Evolutionary conservation across 2,329 filamentous ascomycete genomes (phyloP).

Genomic region (Fusarium gaditjirri): DNA sequence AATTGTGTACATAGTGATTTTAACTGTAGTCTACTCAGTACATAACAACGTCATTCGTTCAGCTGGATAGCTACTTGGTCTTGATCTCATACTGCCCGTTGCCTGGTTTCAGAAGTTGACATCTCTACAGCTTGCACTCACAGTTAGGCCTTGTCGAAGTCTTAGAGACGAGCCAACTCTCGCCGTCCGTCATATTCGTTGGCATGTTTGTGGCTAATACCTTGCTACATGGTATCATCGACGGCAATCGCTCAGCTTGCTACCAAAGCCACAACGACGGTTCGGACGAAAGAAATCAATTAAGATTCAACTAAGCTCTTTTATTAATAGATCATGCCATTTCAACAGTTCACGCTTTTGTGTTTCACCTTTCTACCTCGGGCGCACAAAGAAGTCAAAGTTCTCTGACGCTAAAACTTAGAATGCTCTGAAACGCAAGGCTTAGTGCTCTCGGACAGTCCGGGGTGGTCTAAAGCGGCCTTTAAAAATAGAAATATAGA

Average conservation of each 20-base stretch:
- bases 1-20: background rate
- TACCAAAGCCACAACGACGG: accelerated
- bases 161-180: too few relatives aligned
- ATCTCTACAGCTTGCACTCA: too few relatives aligned
- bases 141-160: too few relatives aligned
- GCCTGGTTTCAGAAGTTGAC: accelerated
- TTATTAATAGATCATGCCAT: background rate
- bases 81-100: too few relatives aligned
- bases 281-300: background rate
- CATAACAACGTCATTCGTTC: background rate
- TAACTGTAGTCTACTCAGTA: background rate
- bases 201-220: too few relatives aligned
- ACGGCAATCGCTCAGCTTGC: accelerated
- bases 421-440: background rate
- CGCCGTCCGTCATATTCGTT: too few relatives aligned
- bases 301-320: accelerated
- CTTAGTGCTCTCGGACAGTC: background rate
- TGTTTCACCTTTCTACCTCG: background rate
- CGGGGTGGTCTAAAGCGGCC: background rate
- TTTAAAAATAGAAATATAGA: too few relatives aligned
- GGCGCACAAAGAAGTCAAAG: background rate
- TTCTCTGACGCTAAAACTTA: background rate
- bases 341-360: accelerated
- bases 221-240: accelerated
- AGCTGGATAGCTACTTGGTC: accelerated